phyloP scores from a whole-genome alignment of 495 filamentous ascomycete species.

The Aeminium ludgeri region DNA sequence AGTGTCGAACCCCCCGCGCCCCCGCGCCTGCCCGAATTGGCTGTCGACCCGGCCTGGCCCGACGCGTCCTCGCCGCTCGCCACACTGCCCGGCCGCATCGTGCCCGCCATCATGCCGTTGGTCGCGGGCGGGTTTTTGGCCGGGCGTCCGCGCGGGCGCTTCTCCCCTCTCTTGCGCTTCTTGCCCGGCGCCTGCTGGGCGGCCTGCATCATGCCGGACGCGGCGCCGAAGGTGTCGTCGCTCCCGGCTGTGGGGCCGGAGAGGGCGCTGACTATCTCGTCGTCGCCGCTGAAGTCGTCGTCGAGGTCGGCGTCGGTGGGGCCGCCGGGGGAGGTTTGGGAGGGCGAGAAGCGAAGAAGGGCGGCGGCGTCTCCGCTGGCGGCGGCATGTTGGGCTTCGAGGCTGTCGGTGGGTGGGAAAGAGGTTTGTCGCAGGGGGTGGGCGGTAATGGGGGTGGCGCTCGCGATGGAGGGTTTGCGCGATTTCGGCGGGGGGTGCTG shows the following conservation, averaged over 20 bases:
- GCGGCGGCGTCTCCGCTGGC: constrained; percentile 26
- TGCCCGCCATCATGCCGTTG: too few species aligned
- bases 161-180: constrained; percentile 13
- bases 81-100: constrained; percentile 24
- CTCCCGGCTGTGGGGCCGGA: constrained; percentile 20
- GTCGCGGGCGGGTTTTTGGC: background rate
- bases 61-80: constrained; percentile 31
- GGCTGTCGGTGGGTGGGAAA: constrained; percentile 41
- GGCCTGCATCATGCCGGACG: too few species aligned
- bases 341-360: constrained; percentile 34
- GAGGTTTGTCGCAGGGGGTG: constrained; percentile 83
- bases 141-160: constrained; percentile 2
- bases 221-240: too few species aligned
- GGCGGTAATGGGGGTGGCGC: constrained; percentile 33
- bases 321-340: constrained; percentile 51
- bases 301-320: constrained; percentile 6
- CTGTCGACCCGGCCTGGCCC: constrained; percentile 38
- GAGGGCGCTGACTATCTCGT: constrained; percentile 23
- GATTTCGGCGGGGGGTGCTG: too few species aligned
- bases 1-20: constrained; percentile 1
- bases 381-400: constrained; percentile 20
- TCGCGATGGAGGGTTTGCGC: constrained; percentile 43
- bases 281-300: background rate
- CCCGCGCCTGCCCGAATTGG: too few species aligned
- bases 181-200: background rate